These are phyloP conservation scores for Colletotrichum limetticola DNA, from an alignment of 2,329 filamentous ascomycete species.

Conservation along the genomic window DNA sequence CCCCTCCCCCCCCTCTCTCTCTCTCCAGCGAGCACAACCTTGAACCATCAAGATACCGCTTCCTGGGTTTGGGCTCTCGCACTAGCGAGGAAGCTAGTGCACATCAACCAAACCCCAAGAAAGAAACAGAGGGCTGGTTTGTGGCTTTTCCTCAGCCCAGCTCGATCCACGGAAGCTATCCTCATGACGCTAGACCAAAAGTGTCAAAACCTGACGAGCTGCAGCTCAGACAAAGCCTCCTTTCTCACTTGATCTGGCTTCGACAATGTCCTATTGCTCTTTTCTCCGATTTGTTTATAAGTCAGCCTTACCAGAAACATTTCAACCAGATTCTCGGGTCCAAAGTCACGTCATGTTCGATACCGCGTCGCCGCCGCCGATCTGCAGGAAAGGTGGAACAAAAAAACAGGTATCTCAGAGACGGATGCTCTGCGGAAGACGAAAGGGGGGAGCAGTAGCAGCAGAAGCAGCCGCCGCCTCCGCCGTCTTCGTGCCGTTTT, in stretches of 20 bases:
- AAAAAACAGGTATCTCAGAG: neutral
- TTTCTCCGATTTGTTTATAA: conserved; percentile 23
- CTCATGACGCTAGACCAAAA: conserved; percentile 23
- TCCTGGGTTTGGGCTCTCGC: neutral
- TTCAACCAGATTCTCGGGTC: neutral
- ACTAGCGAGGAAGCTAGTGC: conserved; percentile 31
- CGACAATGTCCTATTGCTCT: neutral
- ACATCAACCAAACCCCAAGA: conserved; percentile 22
- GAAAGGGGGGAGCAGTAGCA: neutral
- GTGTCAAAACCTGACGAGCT: conserved; percentile 27
- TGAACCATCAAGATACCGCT: neutral
- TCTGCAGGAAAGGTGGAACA: conserved; percentile 14
- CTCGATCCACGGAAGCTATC: neutral
- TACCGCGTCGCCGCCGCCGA: neutral
- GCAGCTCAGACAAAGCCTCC: conserved; percentile 26
- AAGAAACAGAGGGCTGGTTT: conserved; percentile 19
- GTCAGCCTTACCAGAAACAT: conserved; percentile 19
- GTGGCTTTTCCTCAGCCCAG: conserved; percentile 18
- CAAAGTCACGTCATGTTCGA: conserved; percentile 13
- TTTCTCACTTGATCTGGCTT: neutral
- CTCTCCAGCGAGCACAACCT: neutral
- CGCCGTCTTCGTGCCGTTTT: conserved; percentile 8
- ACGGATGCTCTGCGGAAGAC: conserved; percentile 9
- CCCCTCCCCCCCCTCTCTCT: neutral
- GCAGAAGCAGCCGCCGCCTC: neutral